A percentile compares a stretch with the other conserved stretches of the same genome.
phyloP scores from a whole-genome alignment of 1,284 basidiomycete genomes.

The Leccinum solheimii region DNA sequence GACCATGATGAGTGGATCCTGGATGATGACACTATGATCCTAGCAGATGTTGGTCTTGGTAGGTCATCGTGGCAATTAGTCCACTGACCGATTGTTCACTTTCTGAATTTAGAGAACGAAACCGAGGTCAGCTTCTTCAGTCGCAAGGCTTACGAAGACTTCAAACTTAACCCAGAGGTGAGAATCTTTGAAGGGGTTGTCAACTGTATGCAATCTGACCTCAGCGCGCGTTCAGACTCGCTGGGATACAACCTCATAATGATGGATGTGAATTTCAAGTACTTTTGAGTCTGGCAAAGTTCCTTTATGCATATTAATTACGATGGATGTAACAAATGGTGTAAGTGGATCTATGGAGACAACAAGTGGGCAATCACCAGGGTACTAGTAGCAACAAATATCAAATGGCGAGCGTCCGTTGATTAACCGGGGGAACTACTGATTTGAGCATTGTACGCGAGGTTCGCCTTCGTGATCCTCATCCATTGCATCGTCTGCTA shows the following conservation, averaged over 20 bases:
- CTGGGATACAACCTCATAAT: slow-evolving; percentile 27
- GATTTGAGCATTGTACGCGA: slow-evolving; percentile 82
- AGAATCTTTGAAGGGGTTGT: slow-evolving; percentile 1
- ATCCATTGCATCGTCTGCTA: slow-evolving; percentile 76
- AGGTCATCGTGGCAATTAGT: slow-evolving; percentile 28
- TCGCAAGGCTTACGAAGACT: slow-evolving; percentile 70
- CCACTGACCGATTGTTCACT: slow-evolving; percentile 3
- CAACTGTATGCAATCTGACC: neutral
- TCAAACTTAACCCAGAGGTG: slow-evolving; percentile 82
- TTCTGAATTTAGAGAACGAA: slow-evolving; percentile 79
- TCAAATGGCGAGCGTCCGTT: slow-evolving; percentile 17
- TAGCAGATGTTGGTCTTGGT: slow-evolving; percentile 79
- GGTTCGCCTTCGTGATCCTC: slow-evolving; percentile 78
- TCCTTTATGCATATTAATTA: slow-evolving; percentile 32
- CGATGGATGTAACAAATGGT: slow-evolving; percentile 32
- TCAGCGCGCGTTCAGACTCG: slow-evolving; percentile 21
- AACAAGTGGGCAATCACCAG: slow-evolving; percentile 16
- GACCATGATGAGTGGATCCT: slow-evolving; percentile 94
- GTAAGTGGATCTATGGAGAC: slow-evolving; percentile 29
- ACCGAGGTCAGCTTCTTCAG: slow-evolving; percentile 93
- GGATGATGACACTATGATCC: slow-evolving; percentile 59
- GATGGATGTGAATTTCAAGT: neutral
- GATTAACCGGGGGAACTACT: slow-evolving; percentile 44
- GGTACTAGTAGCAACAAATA: slow-evolving; percentile 27
- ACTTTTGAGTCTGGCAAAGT: slow-evolving; percentile 2